Evolutionary conservation across 371 early-diverging fungal species (phyloP), one percentile per base, ranked within the genome.

Genomic region (Mucor circinelloides): DNA sequence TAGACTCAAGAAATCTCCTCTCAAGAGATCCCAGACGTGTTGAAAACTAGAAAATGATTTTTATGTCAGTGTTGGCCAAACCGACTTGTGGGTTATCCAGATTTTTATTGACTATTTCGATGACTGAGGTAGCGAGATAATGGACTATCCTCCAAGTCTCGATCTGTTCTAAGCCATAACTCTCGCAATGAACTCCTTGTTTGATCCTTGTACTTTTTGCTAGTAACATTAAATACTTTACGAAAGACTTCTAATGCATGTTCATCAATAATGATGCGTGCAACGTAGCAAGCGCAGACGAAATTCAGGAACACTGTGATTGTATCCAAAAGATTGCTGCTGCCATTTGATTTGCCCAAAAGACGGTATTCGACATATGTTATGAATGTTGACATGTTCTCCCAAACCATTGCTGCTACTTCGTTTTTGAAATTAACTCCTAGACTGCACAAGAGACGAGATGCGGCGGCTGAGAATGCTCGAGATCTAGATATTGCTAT

Each of bases 1-100:
- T 67, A 71, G 67, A 71, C 71, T 71, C 71, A 66, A 71, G 60
- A 67, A 50, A 56, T 71, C 30, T 54, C 71, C 71, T 71, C 60
- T 48, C 46, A n/a, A 55, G n/a, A 42, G 28, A 13, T 1, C 3
- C 19, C 0, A 10, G 1, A 13, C 13, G 36, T 48, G 12, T 23
- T 13, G 19, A 15, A 38, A 50, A 23, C 3, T 9, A 12, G 1
- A 25, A 25, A 57, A 28, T 21, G 30, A 44, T 28, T 48, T 61
- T 61, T 32, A 48, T 42, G 19, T 12, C 19, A 5, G 13, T 36
- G 6, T 21, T 9, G 2, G 0, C 6, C 1, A n/a, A 30, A 56
- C 64, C 66, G 36, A 66, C 38, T 66, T 66, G 66, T 66, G 66
- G 66, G 57, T 21, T 56, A 0, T 23, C 21, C 1, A 0, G 0